These are phyloP conservation scores for Ilyonectria robusta DNA, from an alignment of 2,329 filamentous ascomycete species.

Conservation along the genomic window DNA sequence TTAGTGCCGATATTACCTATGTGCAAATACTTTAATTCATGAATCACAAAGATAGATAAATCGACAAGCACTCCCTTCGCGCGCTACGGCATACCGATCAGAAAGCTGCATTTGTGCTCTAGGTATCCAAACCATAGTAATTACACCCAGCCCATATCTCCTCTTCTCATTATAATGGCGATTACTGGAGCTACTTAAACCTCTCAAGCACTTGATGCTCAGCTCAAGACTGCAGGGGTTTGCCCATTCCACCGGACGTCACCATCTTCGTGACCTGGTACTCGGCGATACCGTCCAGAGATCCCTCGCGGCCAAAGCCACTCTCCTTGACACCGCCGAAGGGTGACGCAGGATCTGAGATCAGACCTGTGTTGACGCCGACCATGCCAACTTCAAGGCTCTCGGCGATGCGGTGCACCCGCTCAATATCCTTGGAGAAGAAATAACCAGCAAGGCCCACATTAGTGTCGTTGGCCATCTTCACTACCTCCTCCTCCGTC, in stretches of 20 bases:
- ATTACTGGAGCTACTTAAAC: neutral
- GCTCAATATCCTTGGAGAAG: constrained; percentile 77
- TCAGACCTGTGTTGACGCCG: constrained; percentile 83
- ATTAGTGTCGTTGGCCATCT: constrained; percentile 83
- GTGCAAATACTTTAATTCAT: too few relatives aligned
- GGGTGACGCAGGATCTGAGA: constrained; percentile 70
- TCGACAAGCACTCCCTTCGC: too few relatives aligned
- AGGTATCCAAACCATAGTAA: too few relatives aligned
- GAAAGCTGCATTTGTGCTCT: too few relatives aligned
- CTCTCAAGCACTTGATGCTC: neutral
- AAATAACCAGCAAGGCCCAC: constrained; percentile 97
- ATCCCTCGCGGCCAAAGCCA: constrained; percentile 85
- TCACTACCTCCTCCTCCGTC: constrained; percentile 89
- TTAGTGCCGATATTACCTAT: too few relatives aligned
- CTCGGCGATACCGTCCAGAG: constrained; percentile 82
- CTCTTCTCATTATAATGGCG: constrained; percentile 16
- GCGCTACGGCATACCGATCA: too few relatives aligned
- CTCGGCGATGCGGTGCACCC: constrained; percentile 75
- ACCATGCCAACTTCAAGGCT: constrained; percentile 89
- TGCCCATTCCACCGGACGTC: constrained; percentile 68
- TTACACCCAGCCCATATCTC: neutral
- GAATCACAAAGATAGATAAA: too few relatives aligned
- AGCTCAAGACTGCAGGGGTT: constrained; percentile 62
- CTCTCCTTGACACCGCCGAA: constrained; percentile 89
- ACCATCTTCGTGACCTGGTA: constrained; percentile 81